phyloP scores from a whole-genome alignment of 2,329 filamentous ascomycete genomes.

The Trichoderma atrobrunneum region DNA sequence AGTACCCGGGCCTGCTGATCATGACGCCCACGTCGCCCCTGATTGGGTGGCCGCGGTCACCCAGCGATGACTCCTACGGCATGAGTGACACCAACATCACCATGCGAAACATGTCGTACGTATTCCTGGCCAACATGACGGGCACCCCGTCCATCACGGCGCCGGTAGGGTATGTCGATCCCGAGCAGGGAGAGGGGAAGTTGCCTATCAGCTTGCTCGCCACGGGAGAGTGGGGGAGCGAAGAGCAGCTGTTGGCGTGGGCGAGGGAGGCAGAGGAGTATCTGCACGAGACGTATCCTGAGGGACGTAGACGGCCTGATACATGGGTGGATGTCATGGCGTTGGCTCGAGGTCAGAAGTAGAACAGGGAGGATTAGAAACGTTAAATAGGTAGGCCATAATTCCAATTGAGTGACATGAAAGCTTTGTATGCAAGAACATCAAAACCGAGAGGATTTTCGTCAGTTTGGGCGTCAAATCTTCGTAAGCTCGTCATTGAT shows the following conservation, averaged over 20 bases:
- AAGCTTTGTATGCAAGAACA: background rate
- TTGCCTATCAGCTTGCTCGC: constrained; percentile 62
- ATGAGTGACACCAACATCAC: constrained; percentile 70
- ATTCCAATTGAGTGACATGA: background rate
- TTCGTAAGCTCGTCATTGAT: constrained; percentile 3
- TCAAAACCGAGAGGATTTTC: background rate
- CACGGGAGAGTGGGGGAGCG: constrained; percentile 64
- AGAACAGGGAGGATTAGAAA: background rate
- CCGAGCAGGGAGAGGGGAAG: constrained; percentile 54
- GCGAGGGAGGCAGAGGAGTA: constrained; percentile 57
- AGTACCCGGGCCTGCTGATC: constrained; percentile 72
- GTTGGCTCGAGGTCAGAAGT: constrained; percentile 22
- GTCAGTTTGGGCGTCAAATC: background rate
- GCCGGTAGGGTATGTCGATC: constrained; percentile 69
- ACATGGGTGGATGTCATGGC: constrained; percentile 59
- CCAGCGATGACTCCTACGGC: constrained; percentile 64
- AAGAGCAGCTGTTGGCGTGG: constrained; percentile 62
- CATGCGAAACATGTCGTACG: constrained; percentile 79
- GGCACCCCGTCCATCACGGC: constrained; percentile 73
- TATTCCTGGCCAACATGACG: constrained; percentile 79
- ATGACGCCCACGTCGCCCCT: constrained; percentile 75
- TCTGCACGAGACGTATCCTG: constrained; percentile 46
- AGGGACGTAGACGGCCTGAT: constrained; percentile 49
- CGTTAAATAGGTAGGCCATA: background rate
- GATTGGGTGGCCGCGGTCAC: constrained; percentile 66